Evolutionary conservation across 306 rosid species (phyloP), one percentile per base, ranked within the genome.

Genomic region (Quercus alba): DNA sequence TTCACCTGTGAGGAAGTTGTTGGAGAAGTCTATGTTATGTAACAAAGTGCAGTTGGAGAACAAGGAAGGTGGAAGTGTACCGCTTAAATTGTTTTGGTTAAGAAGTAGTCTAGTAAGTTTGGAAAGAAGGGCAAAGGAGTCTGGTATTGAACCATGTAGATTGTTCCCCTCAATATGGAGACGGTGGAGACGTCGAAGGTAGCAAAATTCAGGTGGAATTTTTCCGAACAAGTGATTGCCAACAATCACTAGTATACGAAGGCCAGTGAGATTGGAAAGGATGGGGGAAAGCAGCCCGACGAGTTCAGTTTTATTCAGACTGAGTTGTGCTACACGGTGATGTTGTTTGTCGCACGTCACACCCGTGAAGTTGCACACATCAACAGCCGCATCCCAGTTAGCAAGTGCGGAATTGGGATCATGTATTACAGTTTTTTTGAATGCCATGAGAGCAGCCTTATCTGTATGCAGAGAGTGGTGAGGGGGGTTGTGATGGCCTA

Each of bases 201-300:
- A 78, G 30, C 86, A 82, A 31, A 91, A 66, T 69, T 86, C 87
- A 15, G 85, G 75, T 4, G 97, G 92, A 67, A 89, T 81, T 21
- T 35, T 68, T 56, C 94, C 92, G 26, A 28, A 86, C 8, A 91
- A 57, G 73, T 83, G 82, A 68, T 78, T 86, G 78, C 80, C 61
- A 58, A 72, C 70, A 6, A 89, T 62, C 56, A 54, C 62, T 19
- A 91, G 74, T 58, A 5, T 2, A n/a, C 85, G 91, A 9, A 91
- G 87, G 75, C 88, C 89, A 0, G 97, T 91, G 54, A 89, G 97
- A 84, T 91, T 91, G 33, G 94, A 87, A 80, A 91, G 77, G 86
- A 67, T 1, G 5, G 94, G 90, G 23, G 94, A 84, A 21, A 91
- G 84, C 9, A n/a, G 52, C 31, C 97, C 97, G 12, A 77, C 90